Evolutionary conservation across 2,329 filamentous ascomycete species (phyloP), one percentile per base, ranked within the genome.

Genomic region (Cladophialophora exuberans): DNA sequence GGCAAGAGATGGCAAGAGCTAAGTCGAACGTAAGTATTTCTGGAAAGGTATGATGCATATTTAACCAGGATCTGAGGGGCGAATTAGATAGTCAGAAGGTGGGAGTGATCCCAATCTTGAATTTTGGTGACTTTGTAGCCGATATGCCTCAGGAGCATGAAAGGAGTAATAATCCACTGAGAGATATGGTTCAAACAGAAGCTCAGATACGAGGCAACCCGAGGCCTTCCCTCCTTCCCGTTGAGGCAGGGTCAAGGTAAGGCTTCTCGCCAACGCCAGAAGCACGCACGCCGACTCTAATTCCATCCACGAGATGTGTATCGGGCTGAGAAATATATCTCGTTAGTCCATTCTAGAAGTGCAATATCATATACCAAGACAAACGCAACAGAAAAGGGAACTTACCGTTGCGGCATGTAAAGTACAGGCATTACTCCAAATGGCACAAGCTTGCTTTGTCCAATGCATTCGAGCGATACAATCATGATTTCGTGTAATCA

Each of bases 401-500:
- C 56, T 20, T 50, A 59, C 55, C 35, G 50, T 61, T 3, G 59
- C 56, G n/a, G 54, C 54, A 58, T 59, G 57, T 50, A 52, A 46
- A 31, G 52, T 60, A 53, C 61, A 59, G 7, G 52, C 41, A 42
- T 64, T 63, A 25, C 54, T 57, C 62, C 61, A 64, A 23, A 64
- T 64, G 13, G 60, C 62, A 30, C 57, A 59, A 2, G 57, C 59
- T 31, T 58, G 55, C 33, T 52, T 48, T 2, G 56, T 64, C 62
- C 62, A 64, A 23, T 62, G 58, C 52, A 62, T 57, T 17, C 62
- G 43, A 1, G 53, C 57, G 10, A 61, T 23, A 20, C 51, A 49
- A 59, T 76, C 73, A 39, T 75, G 72, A 39, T 75, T 75, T 42
- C 73, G 67, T 0, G 67, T 65, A 49, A 75, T 69, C 42, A 74